Percentiles rank a stretch among this genome's conserved stretches.
These are phyloP conservation scores for Phytophthora pisi DNA, from an alignment of 352 stramenopile species.

Conservation along the genomic window DNA sequence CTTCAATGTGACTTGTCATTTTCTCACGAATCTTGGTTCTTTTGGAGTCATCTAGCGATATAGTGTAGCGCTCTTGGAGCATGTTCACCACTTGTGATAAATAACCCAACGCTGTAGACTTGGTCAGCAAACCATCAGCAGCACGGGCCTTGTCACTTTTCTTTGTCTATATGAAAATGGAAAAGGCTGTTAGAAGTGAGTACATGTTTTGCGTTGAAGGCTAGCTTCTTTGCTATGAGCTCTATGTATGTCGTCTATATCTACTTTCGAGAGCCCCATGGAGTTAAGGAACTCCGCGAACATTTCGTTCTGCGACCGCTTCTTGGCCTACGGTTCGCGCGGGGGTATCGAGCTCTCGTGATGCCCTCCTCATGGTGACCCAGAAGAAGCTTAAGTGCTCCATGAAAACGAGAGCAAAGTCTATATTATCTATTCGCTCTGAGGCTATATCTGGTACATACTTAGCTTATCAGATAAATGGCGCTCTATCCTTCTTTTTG, in stretches of 20 bases:
- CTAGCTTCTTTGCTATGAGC: not conserved
- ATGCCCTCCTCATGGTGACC: not conserved
- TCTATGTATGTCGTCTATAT: conserved; percentile 6
- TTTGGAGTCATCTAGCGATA: not conserved
- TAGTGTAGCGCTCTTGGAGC: conserved; percentile 1
- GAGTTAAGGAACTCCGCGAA: conserved; percentile 11
- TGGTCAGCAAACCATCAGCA: not conserved
- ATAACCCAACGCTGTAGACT: conserved; percentile 4
- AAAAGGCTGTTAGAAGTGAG: not conserved
- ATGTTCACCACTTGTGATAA: conserved; percentile 6
- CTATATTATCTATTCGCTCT: too few relatives aligned
- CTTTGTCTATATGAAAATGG: conserved; percentile 7
- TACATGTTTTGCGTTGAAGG: conserved; percentile 2
- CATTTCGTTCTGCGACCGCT: not conserved
- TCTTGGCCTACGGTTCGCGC: not conserved
- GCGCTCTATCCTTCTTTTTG: not conserved
- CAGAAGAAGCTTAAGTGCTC: not conserved
- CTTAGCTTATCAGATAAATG: not conserved
- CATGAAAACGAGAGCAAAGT: too few relatives aligned
- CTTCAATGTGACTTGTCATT: conserved; percentile 6
- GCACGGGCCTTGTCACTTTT: conserved; percentile 6
- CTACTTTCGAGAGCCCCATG: not conserved
- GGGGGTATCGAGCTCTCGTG: not conserved
- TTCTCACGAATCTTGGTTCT: conserved; percentile 10
- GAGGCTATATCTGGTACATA: too few relatives aligned